phyloP scores from a whole-genome alignment of 441 rosid genomes.

The Daphne laureola region DNA sequence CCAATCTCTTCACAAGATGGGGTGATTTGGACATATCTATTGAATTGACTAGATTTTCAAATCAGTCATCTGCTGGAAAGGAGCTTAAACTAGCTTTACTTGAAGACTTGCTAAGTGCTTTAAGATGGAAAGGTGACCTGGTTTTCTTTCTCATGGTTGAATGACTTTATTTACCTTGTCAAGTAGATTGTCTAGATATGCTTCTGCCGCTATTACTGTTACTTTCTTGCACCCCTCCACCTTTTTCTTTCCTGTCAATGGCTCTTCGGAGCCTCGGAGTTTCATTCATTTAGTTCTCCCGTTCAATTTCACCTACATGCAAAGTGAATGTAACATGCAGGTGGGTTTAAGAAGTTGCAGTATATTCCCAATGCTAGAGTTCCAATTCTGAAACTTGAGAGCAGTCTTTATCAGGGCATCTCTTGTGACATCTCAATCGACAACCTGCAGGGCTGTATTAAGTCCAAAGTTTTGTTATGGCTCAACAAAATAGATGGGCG shows the following conservation, averaged over 20 bases:
- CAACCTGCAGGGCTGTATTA: slow-evolving; percentile 64
- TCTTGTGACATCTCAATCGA: slow-evolving; percentile 90
- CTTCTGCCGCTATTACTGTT: no score
- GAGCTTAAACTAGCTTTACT: slow-evolving; percentile 57
- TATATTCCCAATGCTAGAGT: slow-evolving; percentile 64
- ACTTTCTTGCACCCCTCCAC: no score
- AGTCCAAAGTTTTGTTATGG: slow-evolving; percentile 81
- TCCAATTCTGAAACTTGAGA: slow-evolving; percentile 76
- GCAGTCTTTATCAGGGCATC: slow-evolving; percentile 35
- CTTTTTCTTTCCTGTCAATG: no score
- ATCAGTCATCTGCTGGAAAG: slow-evolving; percentile 60
- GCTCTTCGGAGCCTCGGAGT: no score
- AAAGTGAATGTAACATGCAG: slow-evolving; percentile 24
- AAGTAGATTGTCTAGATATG: no score
- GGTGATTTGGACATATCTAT: slow-evolving; percentile 90
- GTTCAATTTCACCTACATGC: no score
- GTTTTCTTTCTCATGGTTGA: not conserved
- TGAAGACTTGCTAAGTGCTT: slow-evolving; percentile 41
- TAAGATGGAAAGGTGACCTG: slow-evolving; percentile 49
- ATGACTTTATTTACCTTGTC: not conserved
- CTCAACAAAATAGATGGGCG: slow-evolving; percentile 75
- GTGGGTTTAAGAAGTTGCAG: slow-evolving; percentile 45
- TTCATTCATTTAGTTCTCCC: not conserved
- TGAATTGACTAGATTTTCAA: slow-evolving; percentile 40
- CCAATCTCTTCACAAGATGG: slow-evolving; percentile 76